Evolutionary conservation across 1,139 yeast species (phyloP).

Genomic region (Saccharomyces hybrid): DNA sequence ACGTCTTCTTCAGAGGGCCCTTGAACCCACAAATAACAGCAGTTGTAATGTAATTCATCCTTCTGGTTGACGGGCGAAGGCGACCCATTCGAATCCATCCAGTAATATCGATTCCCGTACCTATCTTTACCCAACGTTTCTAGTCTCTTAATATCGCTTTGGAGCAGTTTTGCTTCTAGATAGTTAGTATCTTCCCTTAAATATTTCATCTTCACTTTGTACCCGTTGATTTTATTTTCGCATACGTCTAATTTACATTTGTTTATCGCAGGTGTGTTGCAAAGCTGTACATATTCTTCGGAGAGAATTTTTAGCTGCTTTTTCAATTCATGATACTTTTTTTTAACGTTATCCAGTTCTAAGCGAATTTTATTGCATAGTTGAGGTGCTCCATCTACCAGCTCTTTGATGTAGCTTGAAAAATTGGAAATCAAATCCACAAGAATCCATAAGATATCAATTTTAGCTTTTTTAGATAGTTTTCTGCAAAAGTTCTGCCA

Average conservation of each 20-base stretch:
- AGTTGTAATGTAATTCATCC: neutral
- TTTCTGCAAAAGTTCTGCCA: neutral
- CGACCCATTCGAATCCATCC: constrained; percentile 85
- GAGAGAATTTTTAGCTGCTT: neutral
- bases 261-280: neutral
- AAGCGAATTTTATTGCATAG: neutral
- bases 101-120: constrained; percentile 83
- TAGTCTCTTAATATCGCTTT: constrained; percentile 72
- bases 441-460: neutral
- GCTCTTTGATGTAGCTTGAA: neutral
- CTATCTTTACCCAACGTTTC: constrained; percentile 76
- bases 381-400: neutral
- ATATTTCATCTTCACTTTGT: constrained; percentile 34
- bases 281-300: neutral
- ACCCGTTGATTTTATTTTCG: constrained; percentile 10
- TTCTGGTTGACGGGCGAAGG: constrained; percentile 31
- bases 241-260: constrained; percentile 2
- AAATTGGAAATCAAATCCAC: neutral
- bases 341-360: neutral
- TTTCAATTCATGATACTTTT: neutral
- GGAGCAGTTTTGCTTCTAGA: constrained; percentile 52
- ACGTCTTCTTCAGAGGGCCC: constrained; percentile 4
- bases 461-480: neutral
- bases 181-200: constrained; percentile 42
- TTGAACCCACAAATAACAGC: neutral